phyloP scores from a whole-genome alignment of 768 basidiomycete species.

The Amanita exitialis region DNA sequence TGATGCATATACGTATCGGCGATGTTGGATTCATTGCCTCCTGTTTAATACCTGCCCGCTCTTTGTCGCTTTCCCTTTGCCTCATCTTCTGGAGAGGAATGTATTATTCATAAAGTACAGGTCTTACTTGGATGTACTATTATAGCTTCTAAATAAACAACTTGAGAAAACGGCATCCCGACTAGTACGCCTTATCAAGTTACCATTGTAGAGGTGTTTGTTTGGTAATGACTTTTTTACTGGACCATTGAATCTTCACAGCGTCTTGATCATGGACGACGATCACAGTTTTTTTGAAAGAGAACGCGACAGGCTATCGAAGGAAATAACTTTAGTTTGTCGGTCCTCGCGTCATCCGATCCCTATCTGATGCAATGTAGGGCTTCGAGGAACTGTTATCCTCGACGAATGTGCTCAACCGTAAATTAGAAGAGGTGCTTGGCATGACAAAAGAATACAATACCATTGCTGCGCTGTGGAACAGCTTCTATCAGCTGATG shows the following conservation, averaged over 20 bases:
- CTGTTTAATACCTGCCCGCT: not conserved
- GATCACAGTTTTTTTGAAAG: constrained; percentile 64
- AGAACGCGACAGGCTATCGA: constrained; percentile 65
- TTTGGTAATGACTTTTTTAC: not conserved
- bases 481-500: constrained; percentile 74
- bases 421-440: constrained; percentile 86
- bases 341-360: not conserved
- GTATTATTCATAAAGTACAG: constrained; percentile 3
- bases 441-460: constrained; percentile 92
- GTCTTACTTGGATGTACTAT: not conserved
- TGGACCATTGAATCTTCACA: not conserved
- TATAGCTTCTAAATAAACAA: not conserved
- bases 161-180: not conserved
- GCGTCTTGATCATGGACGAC: constrained; percentile 20
- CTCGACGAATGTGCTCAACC: constrained; percentile 77
- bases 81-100: not conserved
- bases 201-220: too few species aligned
- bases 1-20: not conserved
- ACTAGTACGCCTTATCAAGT: not conserved
- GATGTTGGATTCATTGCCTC: not conserved
- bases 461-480: constrained; percentile 81
- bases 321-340: constrained; percentile 64
- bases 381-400: constrained; percentile 84
- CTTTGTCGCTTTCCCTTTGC: not conserved
- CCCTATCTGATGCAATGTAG: constrained; percentile 24